Percentiles rank a stretch among this genome's conserved stretches.
Conservation (phyloP, 306 rosid species). For the Corylus avellana region DNA sequence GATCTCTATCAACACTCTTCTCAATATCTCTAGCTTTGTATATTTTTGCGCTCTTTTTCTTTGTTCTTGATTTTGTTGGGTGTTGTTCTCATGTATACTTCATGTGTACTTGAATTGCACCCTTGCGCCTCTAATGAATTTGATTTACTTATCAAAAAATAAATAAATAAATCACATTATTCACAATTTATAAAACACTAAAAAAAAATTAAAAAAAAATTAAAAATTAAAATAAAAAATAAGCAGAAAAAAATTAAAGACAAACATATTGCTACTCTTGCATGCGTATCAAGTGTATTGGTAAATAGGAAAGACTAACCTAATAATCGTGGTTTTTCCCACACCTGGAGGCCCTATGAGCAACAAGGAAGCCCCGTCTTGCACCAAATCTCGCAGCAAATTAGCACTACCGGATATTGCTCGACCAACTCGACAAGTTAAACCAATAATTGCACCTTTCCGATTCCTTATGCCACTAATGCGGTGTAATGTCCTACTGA, state of each 20-base stretch:
- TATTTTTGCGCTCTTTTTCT: no score
- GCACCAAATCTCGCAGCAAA: constrained; percentile 81
- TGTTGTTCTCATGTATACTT: no score
- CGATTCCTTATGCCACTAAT: constrained; percentile 95
- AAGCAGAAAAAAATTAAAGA: not conserved
- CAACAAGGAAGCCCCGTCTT: constrained; percentile 87
- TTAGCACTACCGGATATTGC: constrained; percentile 86
- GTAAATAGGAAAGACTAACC: constrained; percentile 47
- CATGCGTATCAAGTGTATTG: constrained; percentile 9
- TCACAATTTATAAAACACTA: not conserved
- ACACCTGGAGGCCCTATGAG: constrained; percentile 98
- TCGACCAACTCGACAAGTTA: constrained; percentile 94
- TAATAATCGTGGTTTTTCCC: constrained; percentile 91
- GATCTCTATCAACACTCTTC: no score
- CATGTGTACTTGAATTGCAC: no score
- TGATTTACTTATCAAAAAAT: no score
- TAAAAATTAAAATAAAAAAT: no score
- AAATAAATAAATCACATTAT: not conserved
- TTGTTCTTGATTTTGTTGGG: no score
- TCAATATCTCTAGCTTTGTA: no score
- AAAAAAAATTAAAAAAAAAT: not conserved
- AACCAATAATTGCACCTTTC: constrained; percentile 82
- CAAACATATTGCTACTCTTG: not conserved
- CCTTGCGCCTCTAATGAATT: no score
- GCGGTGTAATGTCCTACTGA: constrained; percentile 90